phyloP scores from a whole-genome alignment of 306 rosid species.

The Glycine latifolia region DNA sequence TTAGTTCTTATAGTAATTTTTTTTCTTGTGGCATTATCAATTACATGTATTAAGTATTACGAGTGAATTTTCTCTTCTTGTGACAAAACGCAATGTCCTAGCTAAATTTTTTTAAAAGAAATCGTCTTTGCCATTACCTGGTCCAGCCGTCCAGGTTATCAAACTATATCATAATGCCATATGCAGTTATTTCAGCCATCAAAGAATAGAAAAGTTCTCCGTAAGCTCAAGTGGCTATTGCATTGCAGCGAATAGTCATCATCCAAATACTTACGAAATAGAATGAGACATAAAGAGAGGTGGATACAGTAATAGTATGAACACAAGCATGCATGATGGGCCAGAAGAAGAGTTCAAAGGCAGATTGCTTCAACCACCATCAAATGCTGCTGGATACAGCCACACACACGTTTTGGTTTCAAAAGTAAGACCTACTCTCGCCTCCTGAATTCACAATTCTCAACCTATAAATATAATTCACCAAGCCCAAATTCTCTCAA shows the following conservation, averaged over 20 bases:
- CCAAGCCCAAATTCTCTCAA: conserved; percentile 2
- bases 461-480: conserved; percentile 30
- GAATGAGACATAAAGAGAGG: not conserved
- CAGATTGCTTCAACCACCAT: conserved; percentile 32
- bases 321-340: not conserved
- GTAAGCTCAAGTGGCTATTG: not conserved
- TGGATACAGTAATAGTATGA: not conserved
- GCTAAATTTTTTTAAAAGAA: not conserved
- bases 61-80: not conserved
- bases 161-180: not conserved
- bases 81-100: not conserved
- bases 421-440: conserved; percentile 49
- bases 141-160: not conserved
- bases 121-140: not conserved
- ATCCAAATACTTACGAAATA: not conserved
- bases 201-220: not conserved
- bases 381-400: conserved; percentile 12
- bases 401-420: conserved; percentile 46
- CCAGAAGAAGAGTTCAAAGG: conserved; percentile 38
- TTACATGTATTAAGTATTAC: not conserved
- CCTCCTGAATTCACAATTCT: conserved; percentile 30
- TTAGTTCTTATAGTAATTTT: not conserved
- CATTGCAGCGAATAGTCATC: not conserved
- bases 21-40: not conserved
- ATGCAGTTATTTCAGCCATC: not conserved